Conservation (phyloP, 768 basidiomycete species). For the Fistulinella prunicolor region DNA sequence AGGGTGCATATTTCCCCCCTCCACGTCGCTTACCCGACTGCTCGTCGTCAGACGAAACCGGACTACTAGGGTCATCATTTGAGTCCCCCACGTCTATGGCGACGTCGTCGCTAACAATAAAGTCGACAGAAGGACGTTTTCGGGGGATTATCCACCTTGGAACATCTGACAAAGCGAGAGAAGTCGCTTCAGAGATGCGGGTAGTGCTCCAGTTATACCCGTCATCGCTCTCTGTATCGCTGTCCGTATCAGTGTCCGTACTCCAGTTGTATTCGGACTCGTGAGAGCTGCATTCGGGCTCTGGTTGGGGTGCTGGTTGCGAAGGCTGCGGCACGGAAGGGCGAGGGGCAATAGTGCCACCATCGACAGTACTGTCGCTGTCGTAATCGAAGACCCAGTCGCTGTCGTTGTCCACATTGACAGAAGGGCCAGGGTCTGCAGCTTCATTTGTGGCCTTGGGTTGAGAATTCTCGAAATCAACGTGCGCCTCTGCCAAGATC, state of each 20-base stretch:
- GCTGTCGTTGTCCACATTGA: conserved; percentile 9
- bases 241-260: conserved; percentile 14
- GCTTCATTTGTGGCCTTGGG: background rate
- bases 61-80: too few species aligned
- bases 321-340: background rate
- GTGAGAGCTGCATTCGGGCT: conserved; percentile 4
- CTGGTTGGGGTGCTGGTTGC: background rate
- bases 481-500: conserved; percentile 15
- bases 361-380: conserved; percentile 19
- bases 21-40: conserved; percentile 18
- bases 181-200: conserved; percentile 7
- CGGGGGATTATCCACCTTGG: conserved; percentile 20
- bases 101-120: background rate
- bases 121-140: conserved; percentile 21
- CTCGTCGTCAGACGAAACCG: conserved; percentile 5
- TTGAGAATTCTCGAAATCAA: conserved; percentile 6
- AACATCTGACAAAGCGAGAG: conserved; percentile 1
- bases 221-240: conserved; percentile 15
- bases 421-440: background rate
- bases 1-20: conserved; percentile 1
- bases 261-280: conserved; percentile 8
- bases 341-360: background rate
- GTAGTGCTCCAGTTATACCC: conserved; percentile 12
- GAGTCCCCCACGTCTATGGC: too few species aligned
- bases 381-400: conserved; percentile 20